Conservation (phyloP, 345 rosid species). For the Moringa oleifera region DNA sequence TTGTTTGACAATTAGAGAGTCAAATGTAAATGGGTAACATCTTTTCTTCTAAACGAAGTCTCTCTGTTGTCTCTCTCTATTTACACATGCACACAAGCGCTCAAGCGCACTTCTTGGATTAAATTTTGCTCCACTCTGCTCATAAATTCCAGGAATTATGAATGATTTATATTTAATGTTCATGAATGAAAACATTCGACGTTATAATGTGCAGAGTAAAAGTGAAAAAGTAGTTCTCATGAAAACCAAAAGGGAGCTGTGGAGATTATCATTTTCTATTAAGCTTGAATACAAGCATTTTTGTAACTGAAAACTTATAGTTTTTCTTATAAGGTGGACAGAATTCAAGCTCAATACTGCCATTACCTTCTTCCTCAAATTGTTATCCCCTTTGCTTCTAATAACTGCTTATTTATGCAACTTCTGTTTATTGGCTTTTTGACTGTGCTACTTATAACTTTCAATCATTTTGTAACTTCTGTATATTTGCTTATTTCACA, state of each 20-base stretch:
- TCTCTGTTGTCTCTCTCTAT: neutral
- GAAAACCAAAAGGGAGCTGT: neutral
- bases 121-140: too few relatives aligned
- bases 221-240: neutral
- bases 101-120: neutral
- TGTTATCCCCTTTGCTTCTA: slow-evolving; percentile 5
- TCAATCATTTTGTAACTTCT: slow-evolving; percentile 6
- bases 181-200: neutral
- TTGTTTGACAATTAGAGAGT: slow-evolving; percentile 8
- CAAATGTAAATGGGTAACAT: neutral
- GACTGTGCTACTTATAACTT: neutral
- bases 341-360: neutral
- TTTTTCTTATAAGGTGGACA: neutral
- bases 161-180: too few relatives aligned
- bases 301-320: neutral
- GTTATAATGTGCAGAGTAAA: neutral
- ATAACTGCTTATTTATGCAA: neutral
- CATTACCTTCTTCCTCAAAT: neutral
- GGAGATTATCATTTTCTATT: neutral
- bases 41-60: neutral
- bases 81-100: neutral
- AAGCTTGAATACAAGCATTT: neutral
- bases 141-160: neutral
- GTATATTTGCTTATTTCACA: slow-evolving; percentile 14
- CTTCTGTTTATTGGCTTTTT: slow-evolving; percentile 2